Evolutionary conservation across 345 rosid genomes (phyloP), one percentile per base, ranked within the genome.

Genomic region (Eucalyptus shirleyi): DNA sequence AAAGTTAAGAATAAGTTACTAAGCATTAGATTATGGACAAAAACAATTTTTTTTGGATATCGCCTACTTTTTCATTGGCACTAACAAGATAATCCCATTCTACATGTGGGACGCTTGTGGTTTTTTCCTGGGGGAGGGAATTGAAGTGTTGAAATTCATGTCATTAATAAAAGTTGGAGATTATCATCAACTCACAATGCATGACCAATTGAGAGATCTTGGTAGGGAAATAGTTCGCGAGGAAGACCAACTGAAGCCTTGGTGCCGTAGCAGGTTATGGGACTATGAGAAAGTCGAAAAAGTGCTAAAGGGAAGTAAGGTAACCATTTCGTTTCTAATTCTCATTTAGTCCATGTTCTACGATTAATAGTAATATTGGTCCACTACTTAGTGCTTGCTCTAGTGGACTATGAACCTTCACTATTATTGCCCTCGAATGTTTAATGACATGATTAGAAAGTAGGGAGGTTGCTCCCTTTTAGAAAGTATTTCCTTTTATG

Each of bases 121-220:
- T 9, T 65, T 65, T 65, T 65, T 7, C 19, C 77, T 37, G 2
- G 21, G 2, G 7, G 77, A 65, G 37, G 77, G 77, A 65, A 65
- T 65, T 65, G 77, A 65, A 65, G 77, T n/a, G n/a, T 65, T 65
- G 11, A 65, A 8, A n/a, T 65, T 14, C 37, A 65, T 14, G 77
- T 65, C 77, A 65, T 65, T 65, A 15, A 30, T 65, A 30, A 65
- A 65, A 65, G 9, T n/a, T 65, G 77, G 77, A 60, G 6, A 2
- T 60, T 1, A n/a, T 65, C 19, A 65, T n/a, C 1, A 1, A 1
- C 0, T 65, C 2, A 4, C 0, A 0, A 65, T 65, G 77, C 37
- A 65, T 65, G 77, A 65, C 19, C 77, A n/a, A 65, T 7, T 65
- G 5, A 65, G 37, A 65, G 77, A 65, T 65, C 77, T 65, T 30